Base-by-base conservation (phyloP, 2,329 filamentous ascomycete genomes). In the Stagonosporopsis chrysanthemi region DNA sequence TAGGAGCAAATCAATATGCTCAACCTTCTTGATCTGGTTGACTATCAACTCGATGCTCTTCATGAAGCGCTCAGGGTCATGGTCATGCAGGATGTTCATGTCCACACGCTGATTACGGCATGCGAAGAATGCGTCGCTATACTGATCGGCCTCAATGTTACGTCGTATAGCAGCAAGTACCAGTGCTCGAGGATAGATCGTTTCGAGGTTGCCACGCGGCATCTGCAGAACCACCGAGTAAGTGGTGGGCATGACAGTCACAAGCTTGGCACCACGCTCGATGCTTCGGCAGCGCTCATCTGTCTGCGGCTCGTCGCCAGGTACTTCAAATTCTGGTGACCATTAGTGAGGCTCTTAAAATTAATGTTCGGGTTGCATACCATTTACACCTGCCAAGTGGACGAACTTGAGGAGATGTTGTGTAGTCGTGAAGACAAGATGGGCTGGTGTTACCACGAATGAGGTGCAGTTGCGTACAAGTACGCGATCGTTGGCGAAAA, bases 31-130 rank as follows among this genome's bases (percentile, higher is more conserved):
- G 38, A 99, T 82, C 74, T 99, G 93, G 17, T 92, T 87, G 29
- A 98, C 81, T 69, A 99, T 96, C 0, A 90, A 76, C 0, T 83
- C 82, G 11, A 97, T 85, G 63, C 88, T 90, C 4, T 83, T 80
- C 73, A 97, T 83, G 72, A 99, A 97, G 65, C 96, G 90, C 35
- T 88, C 83, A 0, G 94, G 92, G n/a, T 88, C 87, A 77, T 98
- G 91, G 71, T 99, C 95, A 70, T 96, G 94, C 2, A 99, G 81
- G 60, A 99, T 94, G 71, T 99, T 99, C 90, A 98, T 93, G 71
- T 99, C 95, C 0, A 99, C 95, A 65, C 96, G 87, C 74, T 99
- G 96, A 22, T 88, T 94, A 47, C 95, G 88, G 73, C 95, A 98
- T 61, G 92, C 89, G 22, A 90, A 81, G 73, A 97, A 99, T 0